Percentiles rank a stretch among this genome's conserved stretches.
Conservation (phyloP, 176 grass and related monocot genomes). For the Triticum turgidum region DNA sequence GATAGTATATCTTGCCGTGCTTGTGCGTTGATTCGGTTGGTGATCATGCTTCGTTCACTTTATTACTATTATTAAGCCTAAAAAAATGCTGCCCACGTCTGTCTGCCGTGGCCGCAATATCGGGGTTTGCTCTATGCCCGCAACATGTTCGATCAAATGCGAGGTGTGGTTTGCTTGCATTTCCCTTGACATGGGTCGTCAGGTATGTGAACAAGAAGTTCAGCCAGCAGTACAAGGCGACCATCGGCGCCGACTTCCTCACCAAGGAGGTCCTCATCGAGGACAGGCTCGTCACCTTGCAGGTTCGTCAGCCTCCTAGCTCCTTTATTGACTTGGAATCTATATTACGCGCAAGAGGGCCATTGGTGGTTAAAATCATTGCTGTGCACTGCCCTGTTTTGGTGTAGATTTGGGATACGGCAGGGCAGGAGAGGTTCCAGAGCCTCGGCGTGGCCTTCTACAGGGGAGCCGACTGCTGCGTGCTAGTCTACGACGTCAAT, state of each 20-base stretch:
- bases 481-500: slow-evolving; percentile 96
- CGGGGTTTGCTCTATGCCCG: too few species aligned
- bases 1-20: too few species aligned
- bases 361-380: too few species aligned
- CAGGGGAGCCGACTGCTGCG: slow-evolving; percentile 91
- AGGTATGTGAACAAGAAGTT: slow-evolving; percentile 98
- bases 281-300: slow-evolving; percentile 89
- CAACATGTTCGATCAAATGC: neutral
- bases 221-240: slow-evolving; percentile 96
- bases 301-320: slow-evolving; percentile 30
- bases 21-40: too few species aligned
- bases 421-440: slow-evolving; percentile 98
- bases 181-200: slow-evolving; percentile 38
- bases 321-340: too few species aligned
- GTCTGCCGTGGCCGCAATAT: too few species aligned
- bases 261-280: slow-evolving; percentile 92
- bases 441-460: slow-evolving; percentile 98
- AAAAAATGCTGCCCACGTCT: neutral
- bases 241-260: slow-evolving; percentile 96
- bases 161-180: neutral
- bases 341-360: too few species aligned
- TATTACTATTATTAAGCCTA: neutral
- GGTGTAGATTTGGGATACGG: slow-evolving; percentile 92
- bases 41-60: neutral
- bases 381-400: neutral